phyloP scores from a whole-genome alignment of 495 filamentous ascomycete genomes.

The Aspergillus diversus region DNA sequence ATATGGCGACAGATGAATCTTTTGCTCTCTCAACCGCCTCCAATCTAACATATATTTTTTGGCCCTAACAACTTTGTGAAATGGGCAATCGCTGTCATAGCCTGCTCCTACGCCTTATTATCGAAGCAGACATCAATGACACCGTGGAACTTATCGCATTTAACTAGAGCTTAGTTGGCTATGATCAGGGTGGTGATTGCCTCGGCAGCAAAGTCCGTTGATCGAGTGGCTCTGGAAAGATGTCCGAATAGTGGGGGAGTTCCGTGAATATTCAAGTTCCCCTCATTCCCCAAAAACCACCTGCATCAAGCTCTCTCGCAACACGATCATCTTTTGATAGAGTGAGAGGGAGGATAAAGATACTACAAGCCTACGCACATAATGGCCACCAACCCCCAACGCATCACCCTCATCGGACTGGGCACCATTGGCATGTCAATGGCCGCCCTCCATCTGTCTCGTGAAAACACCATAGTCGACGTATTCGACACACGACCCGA shows the following conservation, averaged over 20 bases:
- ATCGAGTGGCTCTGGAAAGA: neutral
- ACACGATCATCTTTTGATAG: neutral
- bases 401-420: conserved; percentile 56
- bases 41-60: too few species aligned
- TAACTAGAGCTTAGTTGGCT: neutral
- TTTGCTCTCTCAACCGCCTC: too few species aligned
- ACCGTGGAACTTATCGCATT: too few species aligned
- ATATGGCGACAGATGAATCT: too few species aligned
- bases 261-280: neutral
- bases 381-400: conserved; percentile 32
- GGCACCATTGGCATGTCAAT: conserved; percentile 67
- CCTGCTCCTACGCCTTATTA: too few species aligned
- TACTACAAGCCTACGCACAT: neutral
- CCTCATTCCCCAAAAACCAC: neutral
- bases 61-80: too few species aligned
- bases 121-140: too few species aligned
- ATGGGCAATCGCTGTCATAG: too few species aligned
- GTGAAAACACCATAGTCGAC: conserved; percentile 44
- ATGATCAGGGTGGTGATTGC: neutral
- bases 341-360: too few species aligned
- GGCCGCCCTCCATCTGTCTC: conserved; percentile 56
- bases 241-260: conserved; percentile 5
- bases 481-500: conserved; percentile 59
- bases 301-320: neutral
- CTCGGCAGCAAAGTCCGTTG: conserved; percentile 3